A percentile compares a stretch with the other conserved stretches of the same genome.
Evolutionary conservation across 2,329 filamentous ascomycete genomes (phyloP).

Genomic region (Clarireedia monteithiana): DNA sequence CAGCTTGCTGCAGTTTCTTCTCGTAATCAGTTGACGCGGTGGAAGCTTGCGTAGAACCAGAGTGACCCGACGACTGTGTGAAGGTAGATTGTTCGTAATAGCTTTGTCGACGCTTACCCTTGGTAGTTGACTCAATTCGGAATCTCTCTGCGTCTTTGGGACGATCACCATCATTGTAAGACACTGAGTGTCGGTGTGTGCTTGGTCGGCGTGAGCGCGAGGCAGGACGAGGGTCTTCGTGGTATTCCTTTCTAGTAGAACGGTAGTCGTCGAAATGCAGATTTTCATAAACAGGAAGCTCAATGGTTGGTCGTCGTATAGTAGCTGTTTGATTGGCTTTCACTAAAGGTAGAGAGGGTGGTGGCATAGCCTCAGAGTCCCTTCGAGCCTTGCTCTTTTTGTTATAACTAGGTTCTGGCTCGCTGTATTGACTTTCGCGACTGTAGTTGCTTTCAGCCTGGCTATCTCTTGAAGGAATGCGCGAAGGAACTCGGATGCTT

Average conservation of each 20-base stretch:
- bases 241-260: neutral
- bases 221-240: neutral
- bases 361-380: slow-evolving; percentile 24
- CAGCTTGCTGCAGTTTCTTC: slow-evolving; percentile 37
- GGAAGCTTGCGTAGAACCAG: neutral
- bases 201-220: slow-evolving; percentile 20
- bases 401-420: neutral
- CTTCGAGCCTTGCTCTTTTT: slow-evolving; percentile 10
- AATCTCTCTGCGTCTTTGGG: slow-evolving; percentile 11
- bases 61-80: no score
- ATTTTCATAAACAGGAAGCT: slow-evolving; percentile 1
- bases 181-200: slow-evolving; percentile 21
- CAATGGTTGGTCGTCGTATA: slow-evolving; percentile 1
- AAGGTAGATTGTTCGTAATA: slow-evolving; percentile 20
- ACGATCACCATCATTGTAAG: slow-evolving; percentile 21
- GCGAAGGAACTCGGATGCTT: slow-evolving; percentile 7
- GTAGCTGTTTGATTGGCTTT: neutral
- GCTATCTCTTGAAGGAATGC: neutral
- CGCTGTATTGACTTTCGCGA: slow-evolving; percentile 8
- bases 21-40: slow-evolving; percentile 31
- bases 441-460: slow-evolving; percentile 1
- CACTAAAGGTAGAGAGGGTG: slow-evolving; percentile 13
- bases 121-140: slow-evolving; percentile 22
- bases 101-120: slow-evolving; percentile 21
- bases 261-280: neutral